Evolutionary conservation across 192 early-diverging fungal species (phyloP), one percentile per base, ranked within the genome.

Genomic region (Coemansia sp.): DNA sequence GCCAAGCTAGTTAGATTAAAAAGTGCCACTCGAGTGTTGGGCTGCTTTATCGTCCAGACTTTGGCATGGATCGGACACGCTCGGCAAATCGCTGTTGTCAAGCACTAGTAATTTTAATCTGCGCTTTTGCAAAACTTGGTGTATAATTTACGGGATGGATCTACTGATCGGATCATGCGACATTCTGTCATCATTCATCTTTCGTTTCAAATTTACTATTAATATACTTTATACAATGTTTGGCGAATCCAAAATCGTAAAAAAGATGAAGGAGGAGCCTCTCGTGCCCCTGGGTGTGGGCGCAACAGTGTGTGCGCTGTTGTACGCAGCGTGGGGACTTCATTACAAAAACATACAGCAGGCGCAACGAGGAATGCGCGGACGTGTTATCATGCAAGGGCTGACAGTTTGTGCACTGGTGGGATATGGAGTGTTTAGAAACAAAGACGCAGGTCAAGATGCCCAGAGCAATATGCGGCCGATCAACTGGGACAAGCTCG

Each of bases 301-400:
- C 10, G 70, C 66, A 23, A 79, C 76, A 5, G 24, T 79, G 14
- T 66, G 59, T 19, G 76, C 76, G 19, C 69, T 79, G 15, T 9
- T 65, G n/a, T 79, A 73, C 21, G 76, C 76, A 14, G 55, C 76
- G 6, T 60, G 59, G 48, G 76, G 76, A 21, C 48, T 70, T 23
- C 55, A 62, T 45, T 63, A 58, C 39, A 65, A 64, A 8, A 73
- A 73, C 56, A 27, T 50, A 15, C 66, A 55, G 24, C 64, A 64
- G 50, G 54, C 71, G 25, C 76, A 79, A 43, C 59, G 56, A 60
- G 76, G 76, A 10, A 79, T 79, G 76, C 76, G 76, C 35, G 67
- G 63, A 0, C 76, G 76, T 8, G 76, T 79, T 2, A 64, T 64
- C 4, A 60, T 73, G 64, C 76, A 79, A 48, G 76, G 76, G 0